These are phyloP conservation scores for Zymoseptoria tritici DNA, from an alignment of 2,329 filamentous ascomycete genomes.

Conservation along the genomic window DNA sequence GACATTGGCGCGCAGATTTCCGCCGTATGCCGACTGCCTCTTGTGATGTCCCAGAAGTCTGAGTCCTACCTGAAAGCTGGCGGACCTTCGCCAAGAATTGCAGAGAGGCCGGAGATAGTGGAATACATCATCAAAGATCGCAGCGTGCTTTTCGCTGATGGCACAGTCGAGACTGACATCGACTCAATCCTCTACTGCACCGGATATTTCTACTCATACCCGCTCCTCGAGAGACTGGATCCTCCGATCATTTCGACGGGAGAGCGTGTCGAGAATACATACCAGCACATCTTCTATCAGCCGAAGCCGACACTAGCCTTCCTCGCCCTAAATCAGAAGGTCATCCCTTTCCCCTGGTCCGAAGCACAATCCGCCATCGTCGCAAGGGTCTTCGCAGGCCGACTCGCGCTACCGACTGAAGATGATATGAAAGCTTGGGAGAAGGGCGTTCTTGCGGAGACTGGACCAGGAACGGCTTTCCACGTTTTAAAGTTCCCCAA, in stretches of 20 bases:
- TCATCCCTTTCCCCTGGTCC: slow-evolving; percentile 79
- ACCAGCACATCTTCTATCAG: slow-evolving; percentile 71
- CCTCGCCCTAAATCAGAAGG: slow-evolving; percentile 64
- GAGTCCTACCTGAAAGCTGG: slow-evolving; percentile 40
- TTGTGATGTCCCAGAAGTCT: slow-evolving; percentile 57
- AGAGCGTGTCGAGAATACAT: slow-evolving; percentile 62
- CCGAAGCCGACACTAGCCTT: slow-evolving; percentile 72
- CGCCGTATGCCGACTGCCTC: slow-evolving; percentile 48
- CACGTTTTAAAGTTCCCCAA: slow-evolving; percentile 51
- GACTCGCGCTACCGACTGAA: slow-evolving; percentile 55
- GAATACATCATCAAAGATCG: slow-evolving; percentile 49
- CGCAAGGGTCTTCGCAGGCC: slow-evolving; percentile 68
- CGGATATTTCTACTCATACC: slow-evolving; percentile 78
- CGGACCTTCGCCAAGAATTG: slow-evolving; percentile 44
- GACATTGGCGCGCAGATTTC: slow-evolving; percentile 77
- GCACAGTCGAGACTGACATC: slow-evolving; percentile 56
- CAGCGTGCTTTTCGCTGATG: slow-evolving; percentile 60
- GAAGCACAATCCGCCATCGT: slow-evolving; percentile 74
- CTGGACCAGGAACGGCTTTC: slow-evolving; percentile 44
- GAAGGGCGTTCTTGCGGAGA: slow-evolving; percentile 26
- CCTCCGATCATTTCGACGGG: slow-evolving; percentile 61
- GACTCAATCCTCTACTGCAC: slow-evolving; percentile 82
- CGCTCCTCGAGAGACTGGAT: slow-evolving; percentile 52
- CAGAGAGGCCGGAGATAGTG: slow-evolving; percentile 48
- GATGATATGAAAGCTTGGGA: slow-evolving; percentile 67